Conservation (phyloP, 225 moss, liverwort and hornwort species). For the Pseudoscleropodium purum region DNA sequence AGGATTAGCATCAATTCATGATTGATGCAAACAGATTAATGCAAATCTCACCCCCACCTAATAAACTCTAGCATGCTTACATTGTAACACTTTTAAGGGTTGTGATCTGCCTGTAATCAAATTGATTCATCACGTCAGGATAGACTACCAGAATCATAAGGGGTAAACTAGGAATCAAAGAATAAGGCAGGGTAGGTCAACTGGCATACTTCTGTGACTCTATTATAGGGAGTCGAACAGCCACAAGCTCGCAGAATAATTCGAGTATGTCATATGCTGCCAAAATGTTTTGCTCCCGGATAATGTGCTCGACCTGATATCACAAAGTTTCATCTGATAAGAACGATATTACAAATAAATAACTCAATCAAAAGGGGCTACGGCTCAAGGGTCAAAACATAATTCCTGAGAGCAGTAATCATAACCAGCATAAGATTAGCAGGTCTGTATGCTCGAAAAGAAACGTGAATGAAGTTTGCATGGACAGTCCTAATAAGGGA, state of each 20-base stretch:
- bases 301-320: constrained; percentile 82
- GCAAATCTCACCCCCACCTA: neutral
- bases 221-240: constrained; percentile 91
- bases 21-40: neutral
- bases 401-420: neutral
- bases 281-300: constrained; percentile 89
- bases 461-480: neutral
- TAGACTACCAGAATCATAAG: neutral
- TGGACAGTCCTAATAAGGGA: neutral
- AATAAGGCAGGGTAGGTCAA: neutral
- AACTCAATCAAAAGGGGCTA: neutral
- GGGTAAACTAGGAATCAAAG: neutral
- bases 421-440: neutral
- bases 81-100: neutral
- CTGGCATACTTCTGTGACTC: constrained; percentile 84
- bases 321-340: neutral
- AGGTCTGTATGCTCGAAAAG: neutral
- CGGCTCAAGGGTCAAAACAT: neutral
- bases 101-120: neutral
- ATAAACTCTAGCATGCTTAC: neutral
- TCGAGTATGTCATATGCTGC: constrained; percentile 97
- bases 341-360: neutral
- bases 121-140: neutral
- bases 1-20: neutral
- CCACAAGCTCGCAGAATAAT: constrained; percentile 90